Evolutionary conservation across 495 filamentous ascomycete species (phyloP), one percentile per base, ranked within the genome.

Genomic region (Penicillium pancosmium): DNA sequence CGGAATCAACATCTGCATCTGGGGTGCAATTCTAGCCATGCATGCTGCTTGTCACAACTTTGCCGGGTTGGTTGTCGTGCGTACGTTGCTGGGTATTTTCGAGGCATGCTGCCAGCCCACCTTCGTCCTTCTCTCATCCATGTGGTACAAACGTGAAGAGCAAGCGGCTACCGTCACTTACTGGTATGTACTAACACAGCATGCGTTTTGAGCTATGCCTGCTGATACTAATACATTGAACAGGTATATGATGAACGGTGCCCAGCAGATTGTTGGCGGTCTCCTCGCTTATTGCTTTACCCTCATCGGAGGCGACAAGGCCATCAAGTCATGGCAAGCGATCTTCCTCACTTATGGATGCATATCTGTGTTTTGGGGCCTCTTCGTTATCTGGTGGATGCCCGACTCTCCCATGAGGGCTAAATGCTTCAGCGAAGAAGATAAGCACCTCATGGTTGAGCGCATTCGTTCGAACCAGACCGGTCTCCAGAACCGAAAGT

Each of bases 61-160:
- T 53, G 60, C 73, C 1, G 80, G 80, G 0, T 68, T 90, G 36
- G 73, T 86, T 3, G 66, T 71, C 7, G 82, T 86, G 5, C 83
- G 88, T 5, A 86, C 81, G 13, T 67, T 91, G 11, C 76, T 90
- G 3, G 88, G 88, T 55, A 79, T 87, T 43, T 89, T 88, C 63
- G 88, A 91, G 57, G 86, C 87, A 13, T 84, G 80, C 54, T 87
- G 83, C 65, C 82, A 87, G 63, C 86, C 86, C 0, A 78, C 64
- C 0, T 75, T 79, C 25, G 67, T 91, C 13, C 66, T 89, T 31
- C 73, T 90, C 18, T 86, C 83, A 0, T 77, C 83, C n/a, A 89
- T 89, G 81, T 91, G 88, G 87, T 90, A 89, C 68, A 85, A 81
- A 44, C 80, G 86, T 10, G 79, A 86, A 50, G 86, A 91, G 58